Percentiles rank a stretch among this genome's conserved stretches.
Conservation (phyloP, 768 basidiomycete species). For the Tubosaeta sp. region DNA sequence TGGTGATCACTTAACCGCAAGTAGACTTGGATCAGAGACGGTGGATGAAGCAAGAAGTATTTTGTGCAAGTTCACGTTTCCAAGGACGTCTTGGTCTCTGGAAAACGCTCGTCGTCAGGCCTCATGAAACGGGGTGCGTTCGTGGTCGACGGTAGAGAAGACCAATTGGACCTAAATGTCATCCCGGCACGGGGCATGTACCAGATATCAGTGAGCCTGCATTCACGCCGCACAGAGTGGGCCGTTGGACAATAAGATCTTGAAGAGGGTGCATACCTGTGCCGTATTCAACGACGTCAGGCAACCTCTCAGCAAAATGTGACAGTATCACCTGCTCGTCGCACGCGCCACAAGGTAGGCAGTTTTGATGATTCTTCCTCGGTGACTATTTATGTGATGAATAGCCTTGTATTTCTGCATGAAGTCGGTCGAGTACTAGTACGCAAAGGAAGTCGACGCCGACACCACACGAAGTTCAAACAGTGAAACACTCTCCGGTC, state of each 20-base stretch:
- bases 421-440: background rate
- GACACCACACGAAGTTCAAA: slow-evolving; percentile 1
- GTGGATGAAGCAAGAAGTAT: background rate
- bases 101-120: background rate
- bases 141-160: background rate
- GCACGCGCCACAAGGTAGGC: background rate
- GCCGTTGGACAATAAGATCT: background rate
- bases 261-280: background rate
- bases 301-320: background rate
- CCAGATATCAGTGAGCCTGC: no score
- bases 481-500: background rate
- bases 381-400: background rate
- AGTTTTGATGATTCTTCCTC: background rate
- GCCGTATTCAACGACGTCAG: background rate
- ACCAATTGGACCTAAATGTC: background rate
- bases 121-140: no score
- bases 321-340: background rate
- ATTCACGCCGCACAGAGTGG: background rate
- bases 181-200: no score
- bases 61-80: background rate
- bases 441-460: background rate
- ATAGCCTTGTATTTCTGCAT: background rate
- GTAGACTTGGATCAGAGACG: no score
- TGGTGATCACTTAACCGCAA: background rate
- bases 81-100: background rate